Conservation (phyloP, 345 rosid genomes). For the Citrus glauca region DNA sequence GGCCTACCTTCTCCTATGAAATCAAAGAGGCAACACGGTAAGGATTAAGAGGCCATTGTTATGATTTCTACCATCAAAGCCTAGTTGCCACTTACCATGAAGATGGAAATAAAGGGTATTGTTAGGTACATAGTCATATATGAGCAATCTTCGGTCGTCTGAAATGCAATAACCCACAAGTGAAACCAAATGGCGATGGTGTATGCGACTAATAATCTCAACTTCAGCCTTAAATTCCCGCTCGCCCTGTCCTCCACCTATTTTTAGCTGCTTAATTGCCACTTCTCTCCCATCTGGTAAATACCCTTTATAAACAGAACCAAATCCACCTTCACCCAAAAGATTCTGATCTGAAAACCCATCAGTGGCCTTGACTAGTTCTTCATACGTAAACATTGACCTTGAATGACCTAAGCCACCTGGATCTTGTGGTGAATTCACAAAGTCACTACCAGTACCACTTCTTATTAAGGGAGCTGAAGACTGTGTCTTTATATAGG, state of each 20-base stretch:
- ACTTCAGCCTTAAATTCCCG: slow-evolving; percentile 94
- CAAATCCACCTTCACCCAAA: slow-evolving; percentile 97
- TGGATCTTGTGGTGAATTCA: slow-evolving; percentile 46
- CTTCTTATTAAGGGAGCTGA: slow-evolving; percentile 65
- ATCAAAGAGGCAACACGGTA: slow-evolving; percentile 5
- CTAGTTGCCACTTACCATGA: slow-evolving; percentile 53
- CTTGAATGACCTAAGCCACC: slow-evolving; percentile 77
- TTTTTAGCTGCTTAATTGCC: slow-evolving; percentile 84
- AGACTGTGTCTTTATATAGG: slow-evolving; percentile 43
- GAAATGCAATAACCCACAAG: slow-evolving; percentile 92
- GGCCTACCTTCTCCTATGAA: slow-evolving; percentile 54
- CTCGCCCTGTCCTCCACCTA: slow-evolving; percentile 88
- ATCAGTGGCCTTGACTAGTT: slow-evolving; percentile 64
- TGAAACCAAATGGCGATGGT: slow-evolving; percentile 93
- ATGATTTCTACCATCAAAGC: slow-evolving; percentile 15
- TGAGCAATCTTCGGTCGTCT: slow-evolving; percentile 70
- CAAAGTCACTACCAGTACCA: slow-evolving; percentile 52
- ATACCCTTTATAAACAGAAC: slow-evolving; percentile 76
- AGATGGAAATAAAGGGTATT: slow-evolving; percentile 89
- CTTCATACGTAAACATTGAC: slow-evolving; percentile 67
- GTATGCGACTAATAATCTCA: slow-evolving; percentile 88
- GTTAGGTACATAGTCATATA: slow-evolving; percentile 83
- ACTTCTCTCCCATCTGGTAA: slow-evolving; percentile 84
- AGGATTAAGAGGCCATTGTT: slow-evolving; percentile 4
- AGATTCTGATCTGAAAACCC: slow-evolving; percentile 74